Evolutionary conservation across 192 early-diverging fungal genomes (phyloP), one percentile per base, ranked within the genome.

Genomic region (Backusella liffmaniae): DNA sequence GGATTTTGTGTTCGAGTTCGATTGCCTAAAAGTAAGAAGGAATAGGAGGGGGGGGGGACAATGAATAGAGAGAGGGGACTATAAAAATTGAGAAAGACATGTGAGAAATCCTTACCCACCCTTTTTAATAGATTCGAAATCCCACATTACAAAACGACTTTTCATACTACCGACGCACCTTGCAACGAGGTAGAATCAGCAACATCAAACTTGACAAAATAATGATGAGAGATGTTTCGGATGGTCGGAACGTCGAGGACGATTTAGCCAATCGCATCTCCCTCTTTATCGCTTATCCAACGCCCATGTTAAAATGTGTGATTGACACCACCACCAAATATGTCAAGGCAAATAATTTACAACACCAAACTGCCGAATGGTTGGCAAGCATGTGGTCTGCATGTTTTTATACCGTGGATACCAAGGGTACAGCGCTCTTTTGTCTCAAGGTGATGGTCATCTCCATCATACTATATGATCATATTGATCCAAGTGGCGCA

Each of bases 231-330:
- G 21, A 23, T 4, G 67, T 39, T 49, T 78, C 77, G 8, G 88
- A 87, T 66, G 79, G 92, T 66, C 86, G 84, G 36, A 79, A 84
- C 7, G 79, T 82, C 53, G 86, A 89, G 72, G 96, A 96, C 72
- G 95, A 94, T 66, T 81, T 95, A 18, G 95, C 96, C 39, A 96
- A 96, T 78, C 82, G 89, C 36, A 97, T 98, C 88, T 96, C 97
- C 6, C 87, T 98, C 72, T 98, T 98, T 82, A 95, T 94, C 62
- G 97, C 97, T 36, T 92, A 96, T 83, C 90, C 96, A 67, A 94
- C 91, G 51, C 96, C 97, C 0, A 94, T 98, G 92, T 81, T 95
- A 32, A 95, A 92, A 81, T 82, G 86, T 18, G 86, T 98, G 23
- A 94, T 94, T 9, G 94, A 96, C 51, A 88, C 93, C 66, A 90